phyloP scores from a whole-genome alignment of 345 rosid genomes.

The Leavenworthia alabamica region DNA sequence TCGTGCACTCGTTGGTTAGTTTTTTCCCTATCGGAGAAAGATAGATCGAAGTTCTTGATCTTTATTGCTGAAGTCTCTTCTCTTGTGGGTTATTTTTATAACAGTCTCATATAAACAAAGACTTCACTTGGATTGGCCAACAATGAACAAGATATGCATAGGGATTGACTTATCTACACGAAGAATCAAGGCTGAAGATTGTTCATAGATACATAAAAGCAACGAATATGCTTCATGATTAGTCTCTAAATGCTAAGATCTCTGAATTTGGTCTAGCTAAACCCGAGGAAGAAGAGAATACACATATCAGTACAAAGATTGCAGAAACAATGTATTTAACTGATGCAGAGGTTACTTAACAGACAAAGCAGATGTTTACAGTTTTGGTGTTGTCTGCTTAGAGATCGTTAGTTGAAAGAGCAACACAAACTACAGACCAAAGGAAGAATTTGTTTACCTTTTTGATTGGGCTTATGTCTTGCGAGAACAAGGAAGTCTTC shows the following conservation, averaged over 20 bases:
- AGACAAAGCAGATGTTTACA: constrained; percentile 87
- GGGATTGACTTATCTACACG: constrained; percentile 66
- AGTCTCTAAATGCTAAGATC: constrained; percentile 46
- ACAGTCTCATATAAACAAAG: constrained; percentile 38
- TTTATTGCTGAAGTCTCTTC: not conserved
- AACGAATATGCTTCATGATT: constrained; percentile 57
- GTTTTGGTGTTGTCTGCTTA: constrained; percentile 72
- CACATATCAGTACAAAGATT: constrained; percentile 60
- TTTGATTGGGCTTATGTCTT: constrained; percentile 91
- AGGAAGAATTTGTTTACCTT: constrained; percentile 88
- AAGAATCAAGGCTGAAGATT: constrained; percentile 60
- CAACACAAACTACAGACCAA: constrained; percentile 92
- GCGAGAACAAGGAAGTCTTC: constrained; percentile 89
- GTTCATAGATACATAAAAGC: constrained; percentile 75
- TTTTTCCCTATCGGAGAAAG: not conserved
- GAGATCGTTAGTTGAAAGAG: constrained; percentile 93
- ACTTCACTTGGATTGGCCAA: constrained; percentile 53
- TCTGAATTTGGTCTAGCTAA: constrained; percentile 73
- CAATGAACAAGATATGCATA: constrained; percentile 53
- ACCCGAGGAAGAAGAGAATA: constrained; percentile 56
- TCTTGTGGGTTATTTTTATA: not conserved
- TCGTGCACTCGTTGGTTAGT: constrained; percentile 53
- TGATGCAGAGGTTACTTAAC: constrained; percentile 78
- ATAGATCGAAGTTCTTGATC: not conserved
- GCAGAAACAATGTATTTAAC: constrained; percentile 52